These are phyloP conservation scores for Fusarium torreyae DNA, from an alignment of 2,329 filamentous ascomycete species.

Conservation along the genomic window DNA sequence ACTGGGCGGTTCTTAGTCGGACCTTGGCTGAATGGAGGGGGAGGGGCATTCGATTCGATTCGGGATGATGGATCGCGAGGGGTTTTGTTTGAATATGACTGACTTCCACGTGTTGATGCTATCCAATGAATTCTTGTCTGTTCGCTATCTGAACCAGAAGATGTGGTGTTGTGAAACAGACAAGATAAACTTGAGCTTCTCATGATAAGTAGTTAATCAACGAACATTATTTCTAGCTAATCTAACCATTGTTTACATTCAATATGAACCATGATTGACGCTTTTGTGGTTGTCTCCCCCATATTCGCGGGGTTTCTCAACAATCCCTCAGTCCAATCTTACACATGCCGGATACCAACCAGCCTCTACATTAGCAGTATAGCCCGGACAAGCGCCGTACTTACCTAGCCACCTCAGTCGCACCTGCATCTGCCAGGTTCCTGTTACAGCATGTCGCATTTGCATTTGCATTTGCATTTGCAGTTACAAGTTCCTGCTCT, in stretches of 20 bases:
- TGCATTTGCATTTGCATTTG: background rate
- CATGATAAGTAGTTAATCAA: background rate
- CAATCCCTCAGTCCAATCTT: constrained; percentile 25
- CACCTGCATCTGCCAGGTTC: constrained; percentile 18
- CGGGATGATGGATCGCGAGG: constrained; percentile 28
- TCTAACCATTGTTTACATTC: background rate
- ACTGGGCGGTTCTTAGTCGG: constrained; percentile 35
- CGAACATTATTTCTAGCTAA: background rate
- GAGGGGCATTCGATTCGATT: constrained; percentile 39
- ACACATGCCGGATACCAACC: constrained; percentile 33
- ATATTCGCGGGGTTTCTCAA: constrained; percentile 38
- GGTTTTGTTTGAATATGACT: constrained; percentile 33
- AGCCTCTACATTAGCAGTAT: constrained; percentile 12
- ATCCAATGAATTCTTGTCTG: background rate
- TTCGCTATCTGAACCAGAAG: background rate
- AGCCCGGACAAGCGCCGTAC: constrained; percentile 20
- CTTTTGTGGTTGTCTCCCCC: constrained; percentile 20
- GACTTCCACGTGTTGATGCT: constrained; percentile 34
- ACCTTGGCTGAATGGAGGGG: constrained; percentile 41
- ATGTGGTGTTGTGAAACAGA: background rate
- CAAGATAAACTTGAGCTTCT: background rate
- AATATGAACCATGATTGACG: constrained; percentile 21
- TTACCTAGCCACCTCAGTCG: constrained; percentile 22
- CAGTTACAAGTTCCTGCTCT: constrained; percentile 1
- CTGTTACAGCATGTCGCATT: constrained; percentile 18